Evolutionary conservation across 306 rosid species (phyloP).

Genomic region (Amphicarpaea edgeworthii): DNA sequence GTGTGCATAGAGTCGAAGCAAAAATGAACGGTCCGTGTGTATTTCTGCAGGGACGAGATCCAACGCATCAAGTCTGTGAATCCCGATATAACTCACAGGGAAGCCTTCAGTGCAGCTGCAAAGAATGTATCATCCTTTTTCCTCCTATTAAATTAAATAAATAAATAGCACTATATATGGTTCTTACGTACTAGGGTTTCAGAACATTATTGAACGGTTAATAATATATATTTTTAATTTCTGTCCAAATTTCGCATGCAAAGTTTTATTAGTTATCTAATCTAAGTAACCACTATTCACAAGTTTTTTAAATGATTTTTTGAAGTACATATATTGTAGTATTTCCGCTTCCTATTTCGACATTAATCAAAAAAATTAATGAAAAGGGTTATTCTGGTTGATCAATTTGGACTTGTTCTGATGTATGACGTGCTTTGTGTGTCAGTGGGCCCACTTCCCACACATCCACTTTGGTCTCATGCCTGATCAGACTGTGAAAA

Average conservation of each 20-base stretch:
- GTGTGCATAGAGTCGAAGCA: slow-evolving; percentile 39
- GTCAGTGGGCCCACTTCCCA: slow-evolving; percentile 99
- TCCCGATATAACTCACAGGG: slow-evolving; percentile 98
- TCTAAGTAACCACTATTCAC: not conserved
- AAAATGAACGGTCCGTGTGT: slow-evolving; percentile 42
- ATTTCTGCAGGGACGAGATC: slow-evolving; percentile 88
- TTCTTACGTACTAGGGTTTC: slow-evolving; percentile 42
- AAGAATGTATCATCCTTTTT: slow-evolving; percentile 74
- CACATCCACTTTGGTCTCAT: slow-evolving; percentile 96
- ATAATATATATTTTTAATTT: not conserved
- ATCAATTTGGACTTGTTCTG: slow-evolving; percentile 45
- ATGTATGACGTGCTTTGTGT: slow-evolving; percentile 47
- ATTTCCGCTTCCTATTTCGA: slow-evolving; percentile 1
- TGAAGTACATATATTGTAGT: not conserved
- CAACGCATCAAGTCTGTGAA: slow-evolving; percentile 97
- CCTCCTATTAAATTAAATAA: not conserved
- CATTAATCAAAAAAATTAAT: slow-evolving; percentile 38
- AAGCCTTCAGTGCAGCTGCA: slow-evolving; percentile 99
- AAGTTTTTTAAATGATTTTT: not conserved
- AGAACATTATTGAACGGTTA: not conserved
- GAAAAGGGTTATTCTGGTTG: slow-evolving; percentile 15
- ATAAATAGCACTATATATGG: not conserved
- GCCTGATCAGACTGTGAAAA: slow-evolving; percentile 86
- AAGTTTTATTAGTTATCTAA: not conserved
- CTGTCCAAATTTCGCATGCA: not conserved